phyloP scores from a whole-genome alignment of 805 yeast species.

The Cyberlindnera galapagoensis region DNA sequence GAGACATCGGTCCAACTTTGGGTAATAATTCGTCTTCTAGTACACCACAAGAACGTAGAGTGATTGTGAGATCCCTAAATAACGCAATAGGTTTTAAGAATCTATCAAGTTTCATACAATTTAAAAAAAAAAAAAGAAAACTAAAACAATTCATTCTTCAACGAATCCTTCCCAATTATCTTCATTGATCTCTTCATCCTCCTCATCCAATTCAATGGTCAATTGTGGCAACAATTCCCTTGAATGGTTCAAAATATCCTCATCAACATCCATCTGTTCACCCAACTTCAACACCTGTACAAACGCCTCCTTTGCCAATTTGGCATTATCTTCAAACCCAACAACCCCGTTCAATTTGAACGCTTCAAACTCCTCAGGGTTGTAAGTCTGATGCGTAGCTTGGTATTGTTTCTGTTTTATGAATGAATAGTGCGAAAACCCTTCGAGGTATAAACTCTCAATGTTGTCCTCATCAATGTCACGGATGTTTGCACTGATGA shows the following conservation, averaged over 20 bases:
- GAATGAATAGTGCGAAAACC: conserved; percentile 57
- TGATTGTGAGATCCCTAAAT: no score
- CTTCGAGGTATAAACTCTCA: conserved; percentile 80
- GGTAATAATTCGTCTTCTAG: no score
- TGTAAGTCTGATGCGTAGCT: conserved; percentile 7
- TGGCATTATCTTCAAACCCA: conserved; percentile 15
- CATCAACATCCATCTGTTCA: conserved; percentile 39
- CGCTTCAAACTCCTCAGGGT: conserved; percentile 21
- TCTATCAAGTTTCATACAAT: not conserved
- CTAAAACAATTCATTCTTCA: conserved; percentile 8
- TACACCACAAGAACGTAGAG: no score
- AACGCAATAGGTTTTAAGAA: not conserved
- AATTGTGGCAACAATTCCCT: conserved; percentile 41
- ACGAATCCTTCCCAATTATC: conserved; percentile 50
- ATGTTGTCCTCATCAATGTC: conserved; percentile 81
- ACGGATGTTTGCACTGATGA: conserved; percentile 58
- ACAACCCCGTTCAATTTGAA: conserved; percentile 10
- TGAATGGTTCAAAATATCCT: conserved; percentile 53
- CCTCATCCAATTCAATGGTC: conserved; percentile 37
- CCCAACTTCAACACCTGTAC: conserved; percentile 13
- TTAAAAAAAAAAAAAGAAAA: no score
- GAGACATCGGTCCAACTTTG: no score
- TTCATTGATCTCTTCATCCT: conserved; percentile 27
- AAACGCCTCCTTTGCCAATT: conserved; percentile 8
- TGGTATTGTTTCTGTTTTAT: conserved; percentile 30